Conservation (phyloP, 306 rosid genomes). For the Rubus idaeus region DNA sequence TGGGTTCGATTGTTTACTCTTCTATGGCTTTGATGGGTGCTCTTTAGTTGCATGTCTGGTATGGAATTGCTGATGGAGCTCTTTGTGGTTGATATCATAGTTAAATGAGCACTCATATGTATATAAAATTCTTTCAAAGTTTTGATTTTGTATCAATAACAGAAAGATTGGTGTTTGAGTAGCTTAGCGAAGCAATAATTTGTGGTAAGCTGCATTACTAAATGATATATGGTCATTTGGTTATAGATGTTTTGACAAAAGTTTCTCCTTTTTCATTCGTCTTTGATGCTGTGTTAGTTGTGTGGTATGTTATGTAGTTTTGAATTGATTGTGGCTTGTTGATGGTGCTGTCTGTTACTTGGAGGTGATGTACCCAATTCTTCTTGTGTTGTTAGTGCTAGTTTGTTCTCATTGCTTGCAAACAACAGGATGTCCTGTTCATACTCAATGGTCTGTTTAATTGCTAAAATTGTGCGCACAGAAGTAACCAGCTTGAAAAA, state of each 20-base stretch:
- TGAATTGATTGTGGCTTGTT: neutral
- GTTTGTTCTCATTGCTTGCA: neutral
- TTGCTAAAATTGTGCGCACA: neutral
- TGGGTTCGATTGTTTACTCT: neutral
- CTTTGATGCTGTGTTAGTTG: neutral
- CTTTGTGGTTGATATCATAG: neutral
- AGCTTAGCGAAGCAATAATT: neutral
- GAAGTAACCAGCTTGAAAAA: neutral
- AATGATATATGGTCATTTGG: neutral
- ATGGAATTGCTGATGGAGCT: slow-evolving; percentile 2
- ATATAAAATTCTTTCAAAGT: neutral
- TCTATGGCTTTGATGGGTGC: neutral
- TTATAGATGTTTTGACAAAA: neutral
- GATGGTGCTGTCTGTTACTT: neutral
- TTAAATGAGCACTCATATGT: neutral
- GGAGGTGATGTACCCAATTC: neutral
- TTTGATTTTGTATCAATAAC: neutral
- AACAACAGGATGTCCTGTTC: neutral
- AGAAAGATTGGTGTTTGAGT: too few relatives aligned
- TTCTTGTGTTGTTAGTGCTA: neutral
- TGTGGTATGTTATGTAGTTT: neutral
- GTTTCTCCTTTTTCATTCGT: neutral
- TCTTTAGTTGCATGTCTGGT: neutral
- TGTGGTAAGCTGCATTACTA: neutral
- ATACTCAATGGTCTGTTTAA: neutral